Evolutionary conservation across 2,329 filamentous ascomycete species (phyloP).

Genomic region (Cercospora zeae-maydis): DNA sequence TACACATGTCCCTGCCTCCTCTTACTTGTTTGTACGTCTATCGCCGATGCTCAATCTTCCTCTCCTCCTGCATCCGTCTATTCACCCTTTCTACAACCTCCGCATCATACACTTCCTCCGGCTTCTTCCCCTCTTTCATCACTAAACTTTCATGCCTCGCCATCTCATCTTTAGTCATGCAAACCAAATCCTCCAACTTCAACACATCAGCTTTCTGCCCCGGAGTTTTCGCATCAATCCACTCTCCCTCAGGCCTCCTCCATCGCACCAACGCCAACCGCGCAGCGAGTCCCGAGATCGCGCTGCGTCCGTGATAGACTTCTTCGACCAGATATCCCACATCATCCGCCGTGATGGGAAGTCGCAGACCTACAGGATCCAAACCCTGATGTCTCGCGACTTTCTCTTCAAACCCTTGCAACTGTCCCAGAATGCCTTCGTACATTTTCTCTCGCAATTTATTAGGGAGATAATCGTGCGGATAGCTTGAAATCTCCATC

Average conservation of each 20-base stretch:
- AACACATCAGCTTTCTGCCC: constrained; percentile 75
- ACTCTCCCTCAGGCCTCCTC: constrained; percentile 61
- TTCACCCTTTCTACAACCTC: constrained; percentile 66
- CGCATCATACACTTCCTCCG: constrained; percentile 70
- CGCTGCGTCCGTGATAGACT: constrained; percentile 77
- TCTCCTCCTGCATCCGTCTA: constrained; percentile 63
- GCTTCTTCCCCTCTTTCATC: constrained; percentile 62
- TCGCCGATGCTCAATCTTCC: constrained; percentile 12
- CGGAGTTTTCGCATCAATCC: constrained; percentile 63
- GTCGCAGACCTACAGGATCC: constrained; percentile 67
- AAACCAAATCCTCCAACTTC: constrained; percentile 68
- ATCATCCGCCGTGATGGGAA: constrained; percentile 74
- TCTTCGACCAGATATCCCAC: constrained; percentile 88
- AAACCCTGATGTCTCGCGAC: constrained; percentile 56
- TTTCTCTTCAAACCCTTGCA: constrained; percentile 78
- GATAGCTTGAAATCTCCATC: constrained; percentile 74
- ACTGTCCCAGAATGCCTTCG: constrained; percentile 69
- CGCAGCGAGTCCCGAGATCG: constrained; percentile 75
- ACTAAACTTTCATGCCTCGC: constrained; percentile 74
- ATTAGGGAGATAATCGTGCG: constrained; percentile 73
- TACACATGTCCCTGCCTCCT: too few species aligned
- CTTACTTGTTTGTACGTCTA: constrained; percentile 6
- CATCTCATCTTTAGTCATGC: constrained; percentile 91
- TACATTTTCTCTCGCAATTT: constrained; percentile 91
- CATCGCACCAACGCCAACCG: constrained; percentile 77